Conservation (phyloP, 257 asterid species). For the Leonotis leonurus region DNA sequence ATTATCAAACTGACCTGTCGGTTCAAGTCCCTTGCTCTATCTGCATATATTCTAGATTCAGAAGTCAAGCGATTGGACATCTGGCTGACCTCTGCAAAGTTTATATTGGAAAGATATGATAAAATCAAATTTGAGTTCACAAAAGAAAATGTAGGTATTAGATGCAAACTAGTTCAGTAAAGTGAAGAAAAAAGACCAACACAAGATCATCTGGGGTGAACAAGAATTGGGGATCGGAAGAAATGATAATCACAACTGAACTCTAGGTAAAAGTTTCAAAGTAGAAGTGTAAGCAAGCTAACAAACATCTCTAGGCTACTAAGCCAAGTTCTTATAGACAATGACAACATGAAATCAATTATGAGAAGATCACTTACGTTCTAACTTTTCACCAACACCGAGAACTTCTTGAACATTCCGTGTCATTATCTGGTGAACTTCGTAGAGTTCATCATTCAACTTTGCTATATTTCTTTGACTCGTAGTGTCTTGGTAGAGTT, state of each 20-base stretch:
- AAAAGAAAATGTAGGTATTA: too few relatives aligned
- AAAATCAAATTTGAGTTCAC: too few relatives aligned
- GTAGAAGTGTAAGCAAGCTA: too few relatives aligned
- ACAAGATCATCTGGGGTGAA: too few relatives aligned
- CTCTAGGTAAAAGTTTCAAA: too few relatives aligned
- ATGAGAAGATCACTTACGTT: constrained; percentile 79
- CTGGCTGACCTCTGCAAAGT: constrained; percentile 43
- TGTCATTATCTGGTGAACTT: constrained; percentile 98
- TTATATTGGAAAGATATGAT: not conserved
- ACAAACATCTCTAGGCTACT: too few relatives aligned
- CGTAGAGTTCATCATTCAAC: constrained; percentile 97
- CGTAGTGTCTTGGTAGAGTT: constrained; percentile 89
- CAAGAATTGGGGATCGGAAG: too few relatives aligned
- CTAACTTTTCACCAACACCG: constrained; percentile 97
- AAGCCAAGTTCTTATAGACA: not conserved
- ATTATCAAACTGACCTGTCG: constrained; percentile 57
- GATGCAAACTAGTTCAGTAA: too few relatives aligned
- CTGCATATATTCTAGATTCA: constrained; percentile 88
- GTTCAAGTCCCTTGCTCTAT: constrained; percentile 85
- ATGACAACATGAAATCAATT: too few relatives aligned
- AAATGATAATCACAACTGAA: too few relatives aligned
- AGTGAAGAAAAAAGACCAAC: too few relatives aligned
- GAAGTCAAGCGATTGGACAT: constrained; percentile 90
- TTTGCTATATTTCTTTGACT: constrained; percentile 79
- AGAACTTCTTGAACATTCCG: constrained; percentile 99